Base-by-base conservation (phyloP, 2,329 filamentous ascomycete genomes). In the Aspergillus bombycis region DNA sequence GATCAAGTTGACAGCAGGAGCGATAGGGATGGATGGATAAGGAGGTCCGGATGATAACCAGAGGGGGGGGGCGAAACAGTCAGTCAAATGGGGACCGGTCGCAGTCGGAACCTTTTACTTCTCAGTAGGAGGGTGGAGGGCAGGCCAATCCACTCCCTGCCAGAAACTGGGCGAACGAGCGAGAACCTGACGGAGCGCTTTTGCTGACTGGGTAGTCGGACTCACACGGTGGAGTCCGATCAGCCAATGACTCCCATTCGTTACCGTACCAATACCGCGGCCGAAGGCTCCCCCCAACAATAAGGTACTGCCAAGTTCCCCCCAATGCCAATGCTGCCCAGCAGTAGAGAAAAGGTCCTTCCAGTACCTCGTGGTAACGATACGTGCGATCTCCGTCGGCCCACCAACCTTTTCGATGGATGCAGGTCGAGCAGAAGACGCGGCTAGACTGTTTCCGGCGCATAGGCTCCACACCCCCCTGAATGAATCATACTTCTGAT, bases 291-390 rank as follows among this genome's bases (percentile, higher is more conserved):
- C 30, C 48, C 50, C 50, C 26, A 53, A 34, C 50, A 53, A 52
- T 52, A 41, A 41, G 38, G 38, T 41, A n/a, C 34, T 38, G 14
- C 23, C 48, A 52, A 36, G 52, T 36, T 46, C 26, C 4, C 14
- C 43, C 41, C 23, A 23, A 52, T n/a, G 21, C n/a, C n/a, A n/a
- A 52, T n/a, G 21, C 28, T 36, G 48, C 30, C 55, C 38, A 38
- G 38, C 38, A 41, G 38, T 36, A n/a, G 4, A 11, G 10, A n/a
- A 41, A 41, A 41, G 16, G 38, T 16, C 38, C 38, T 41, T 41
- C 38, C 38, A 57, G 64, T 67, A 65, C 65, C 71, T 70, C 63
- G 68, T 71, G 69, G 68, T 66, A 67, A 67, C 58, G 50, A 63
- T 64, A 66, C 63, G 61, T 61, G 66, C 65, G 65, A 65, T 66